Evolutionary conservation across 352 stramenopile species (phyloP), one percentile per base, ranked within the genome.

Genomic region (Globisporangium apiculatum): DNA sequence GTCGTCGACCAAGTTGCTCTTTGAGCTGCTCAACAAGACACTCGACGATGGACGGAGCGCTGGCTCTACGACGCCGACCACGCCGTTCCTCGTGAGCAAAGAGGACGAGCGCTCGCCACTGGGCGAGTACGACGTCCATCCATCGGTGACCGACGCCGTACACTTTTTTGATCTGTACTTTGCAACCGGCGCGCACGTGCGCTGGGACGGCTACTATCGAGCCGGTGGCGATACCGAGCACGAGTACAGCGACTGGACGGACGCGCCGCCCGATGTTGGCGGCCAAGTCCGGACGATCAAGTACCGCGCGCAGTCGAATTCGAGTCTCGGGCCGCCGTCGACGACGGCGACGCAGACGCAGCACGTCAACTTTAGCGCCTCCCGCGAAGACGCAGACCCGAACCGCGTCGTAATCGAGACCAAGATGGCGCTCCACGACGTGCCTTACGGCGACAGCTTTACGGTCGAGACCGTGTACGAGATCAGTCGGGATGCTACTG

Each of bases 121-220:
- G 31, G 83, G 83, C 4, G 79, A 90, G 56, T 91, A 85, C 46
- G 69, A 83, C 3, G 50, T 91, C 15, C 77, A 84, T 41, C 60
- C 75, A 4, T 60, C 59, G 35, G 64, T 92, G 15, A 72, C 75
- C 35, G 71, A 83, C 17, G 61, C 65, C 0, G 45, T 77, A 9
- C 77, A 93, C 35, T 87, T 91, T 51, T 89, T 89, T 38, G 83
- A 91, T 24, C 50, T 87, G 15, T 91, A 88, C 57, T 89, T 90
- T 55, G 76, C 71, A 0, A 71, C 87, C 48, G 68, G 73, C 35
- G 73, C 69, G 17, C 47, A 78, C 3, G 41, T 59, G 12, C 79
- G 76, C 14, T 91, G 81, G 83, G 62, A 79, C 4, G 66, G 53
- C 14, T 79, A 87, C 35, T 55, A 76, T 53, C 79, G 83, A 48